A percentile compares a stretch with the other conserved stretches of the same genome.
Evolutionary conservation across 179 eudicot species (phyloP).

Genomic region (Patellifolia procumbens): DNA sequence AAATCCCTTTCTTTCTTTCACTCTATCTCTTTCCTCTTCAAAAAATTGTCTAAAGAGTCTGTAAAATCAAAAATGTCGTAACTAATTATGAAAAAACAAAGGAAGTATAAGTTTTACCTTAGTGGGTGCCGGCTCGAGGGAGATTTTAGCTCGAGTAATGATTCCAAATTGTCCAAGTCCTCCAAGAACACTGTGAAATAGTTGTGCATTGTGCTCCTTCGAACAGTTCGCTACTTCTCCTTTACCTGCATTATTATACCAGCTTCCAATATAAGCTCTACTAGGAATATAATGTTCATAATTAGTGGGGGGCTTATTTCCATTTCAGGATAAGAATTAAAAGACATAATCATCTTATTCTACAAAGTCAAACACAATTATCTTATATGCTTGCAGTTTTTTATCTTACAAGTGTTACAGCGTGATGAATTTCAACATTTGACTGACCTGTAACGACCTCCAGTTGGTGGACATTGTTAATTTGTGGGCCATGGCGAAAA

Average conservation of each 20-base stretch:
- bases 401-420: conserved; percentile 2
- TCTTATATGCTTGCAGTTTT: conserved; percentile 13
- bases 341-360: not conserved
- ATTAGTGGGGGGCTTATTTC: conserved; percentile 3
- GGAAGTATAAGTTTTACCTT: conserved; percentile 42
- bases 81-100: too few species aligned
- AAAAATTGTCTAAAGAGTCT: too few species aligned
- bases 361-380: conserved; percentile 16
- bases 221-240: conserved; percentile 62
- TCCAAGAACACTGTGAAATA: conserved; percentile 66
- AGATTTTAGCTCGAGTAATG: conserved; percentile 64
- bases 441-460: conserved; percentile 84
- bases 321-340: conserved; percentile 17
- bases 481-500: conserved; percentile 84
- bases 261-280: conserved; percentile 10
- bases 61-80: too few species aligned
- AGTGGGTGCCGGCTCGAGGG: conserved; percentile 60
- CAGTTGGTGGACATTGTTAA: conserved; percentile 73
- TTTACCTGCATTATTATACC: conserved; percentile 47
- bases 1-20: too few species aligned
- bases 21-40: too few species aligned
- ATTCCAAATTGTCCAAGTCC: conserved; percentile 82
- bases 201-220: conserved; percentile 58
- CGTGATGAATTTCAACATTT: not conserved
- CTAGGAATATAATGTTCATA: not conserved